Percentiles rank a stretch among this genome's conserved stretches.
Conservation (phyloP, 495 filamentous ascomycete genomes). For the Neurospora discreta region DNA sequence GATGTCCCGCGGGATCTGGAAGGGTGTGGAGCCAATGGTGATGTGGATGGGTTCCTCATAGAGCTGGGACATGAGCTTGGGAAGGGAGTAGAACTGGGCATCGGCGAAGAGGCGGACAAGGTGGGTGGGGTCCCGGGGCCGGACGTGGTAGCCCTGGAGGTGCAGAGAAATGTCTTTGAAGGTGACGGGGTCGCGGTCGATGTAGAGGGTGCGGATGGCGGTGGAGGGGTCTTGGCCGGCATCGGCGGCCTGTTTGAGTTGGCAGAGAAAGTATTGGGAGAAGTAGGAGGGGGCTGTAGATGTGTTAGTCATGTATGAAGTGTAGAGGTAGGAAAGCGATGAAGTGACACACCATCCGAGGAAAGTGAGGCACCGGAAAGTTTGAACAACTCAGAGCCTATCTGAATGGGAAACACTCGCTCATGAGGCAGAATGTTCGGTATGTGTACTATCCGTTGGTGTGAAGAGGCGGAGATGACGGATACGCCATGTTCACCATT, state of each 20-base stretch:
- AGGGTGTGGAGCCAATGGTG: conserved; percentile 72
- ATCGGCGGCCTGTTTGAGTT: conserved; percentile 53
- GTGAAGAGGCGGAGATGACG: not conserved
- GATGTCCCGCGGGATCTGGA: conserved; percentile 81
- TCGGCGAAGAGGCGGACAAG: conserved; percentile 91
- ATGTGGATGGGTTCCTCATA: conserved; percentile 90
- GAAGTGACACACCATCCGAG: conserved; percentile 67
- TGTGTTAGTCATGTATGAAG: conserved; percentile 7
- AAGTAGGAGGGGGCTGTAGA: conserved; percentile 88
- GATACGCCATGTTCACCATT: not conserved
- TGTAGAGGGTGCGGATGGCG: conserved; percentile 65
- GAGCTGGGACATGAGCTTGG: conserved; percentile 84
- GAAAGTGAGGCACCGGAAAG: conserved; percentile 91
- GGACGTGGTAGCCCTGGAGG: conserved; percentile 86
- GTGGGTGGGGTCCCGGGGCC: conserved; percentile 69
- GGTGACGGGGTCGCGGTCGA: conserved; percentile 85
- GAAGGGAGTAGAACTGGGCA: conserved; percentile 89
- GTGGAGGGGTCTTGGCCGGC: conserved; percentile 39
- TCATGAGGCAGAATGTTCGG: conserved; percentile 51
- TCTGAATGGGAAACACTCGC: conserved; percentile 84
- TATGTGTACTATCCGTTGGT: conserved; percentile 31
- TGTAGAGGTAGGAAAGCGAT: not conserved
- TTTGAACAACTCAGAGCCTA: conserved; percentile 82
- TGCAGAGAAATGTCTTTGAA: conserved; percentile 86
- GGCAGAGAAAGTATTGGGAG: conserved; percentile 84